phyloP scores from a whole-genome alignment of 2,329 filamentous ascomycete species.

The Gnomoniopsis sp. region DNA sequence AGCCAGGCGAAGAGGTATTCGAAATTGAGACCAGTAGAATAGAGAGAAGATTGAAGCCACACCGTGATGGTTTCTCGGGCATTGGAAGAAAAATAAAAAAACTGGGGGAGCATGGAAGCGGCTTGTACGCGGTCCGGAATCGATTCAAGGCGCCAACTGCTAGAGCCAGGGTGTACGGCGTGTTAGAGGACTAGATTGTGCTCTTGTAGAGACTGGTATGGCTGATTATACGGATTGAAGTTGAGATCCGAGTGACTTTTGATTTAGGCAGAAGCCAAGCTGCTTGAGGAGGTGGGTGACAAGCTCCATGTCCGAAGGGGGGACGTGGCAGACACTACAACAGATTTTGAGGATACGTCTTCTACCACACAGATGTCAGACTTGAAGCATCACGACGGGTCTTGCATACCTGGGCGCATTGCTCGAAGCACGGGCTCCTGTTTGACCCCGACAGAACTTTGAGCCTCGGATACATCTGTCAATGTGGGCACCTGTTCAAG shows the following conservation, averaged over 20 bases:
- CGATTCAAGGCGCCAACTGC: not conserved
- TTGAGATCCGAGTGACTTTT: not conserved
- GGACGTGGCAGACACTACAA: not conserved
- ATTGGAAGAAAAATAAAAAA: not conserved
- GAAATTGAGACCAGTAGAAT: not conserved
- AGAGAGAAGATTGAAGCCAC: not conserved
- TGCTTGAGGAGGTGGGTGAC: not conserved
- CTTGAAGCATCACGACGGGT: not conserved
- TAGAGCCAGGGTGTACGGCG: not conserved
- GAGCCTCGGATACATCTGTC: not conserved
- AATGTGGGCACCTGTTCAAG: too few species aligned
- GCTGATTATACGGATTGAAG: not conserved
- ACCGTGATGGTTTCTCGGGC: not conserved
- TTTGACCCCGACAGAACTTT: too few species aligned
- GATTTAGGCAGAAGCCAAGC: not conserved
- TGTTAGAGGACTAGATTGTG: not conserved
- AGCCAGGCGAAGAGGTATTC: not conserved
- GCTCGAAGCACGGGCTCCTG: too few species aligned
- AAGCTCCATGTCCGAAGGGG: not conserved
- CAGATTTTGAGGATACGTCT: not conserved
- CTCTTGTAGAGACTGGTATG: too few species aligned
- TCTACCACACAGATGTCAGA: not conserved
- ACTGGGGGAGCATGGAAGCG: too few species aligned
- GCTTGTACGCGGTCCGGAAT: not conserved
- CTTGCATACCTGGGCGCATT: not conserved